phyloP scores from a whole-genome alignment of 2,329 filamentous ascomycete species.

The Diaporthe australafricana region DNA sequence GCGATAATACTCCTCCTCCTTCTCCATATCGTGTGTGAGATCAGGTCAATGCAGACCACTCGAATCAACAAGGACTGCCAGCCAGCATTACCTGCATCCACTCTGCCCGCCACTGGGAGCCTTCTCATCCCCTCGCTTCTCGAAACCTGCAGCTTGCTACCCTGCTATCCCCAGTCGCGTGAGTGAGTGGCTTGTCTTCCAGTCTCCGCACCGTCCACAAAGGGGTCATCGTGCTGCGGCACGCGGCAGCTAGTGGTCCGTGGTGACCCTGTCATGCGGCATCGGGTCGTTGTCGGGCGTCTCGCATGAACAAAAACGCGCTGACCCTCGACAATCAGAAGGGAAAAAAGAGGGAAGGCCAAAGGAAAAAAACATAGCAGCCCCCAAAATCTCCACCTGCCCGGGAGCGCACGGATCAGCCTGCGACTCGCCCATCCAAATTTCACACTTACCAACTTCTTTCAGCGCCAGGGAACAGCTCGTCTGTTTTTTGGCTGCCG shows the following conservation, averaged over 20 bases:
- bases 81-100: slow-evolving; percentile 24
- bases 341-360: slow-evolving; percentile 1
- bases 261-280: slow-evolving; percentile 30
- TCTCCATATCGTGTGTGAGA: slow-evolving; percentile 14
- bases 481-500: slow-evolving; percentile 30
- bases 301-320: slow-evolving; percentile 29
- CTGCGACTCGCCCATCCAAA: slow-evolving; percentile 16
- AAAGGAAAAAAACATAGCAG: slow-evolving; percentile 2
- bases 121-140: slow-evolving; percentile 18
- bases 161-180: slow-evolving; percentile 18
- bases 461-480: background rate
- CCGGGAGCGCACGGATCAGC: slow-evolving; percentile 24
- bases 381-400: slow-evolving; percentile 8
- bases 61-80: slow-evolving; percentile 7
- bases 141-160: slow-evolving; percentile 20
- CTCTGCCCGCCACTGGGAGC: background rate
- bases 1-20: background rate
- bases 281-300: slow-evolving; percentile 7
- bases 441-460: slow-evolving; percentile 12
- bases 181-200: slow-evolving; percentile 1
- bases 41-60: slow-evolving; percentile 10
- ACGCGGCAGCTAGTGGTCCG: slow-evolving; percentile 26
- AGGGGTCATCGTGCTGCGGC: slow-evolving; percentile 31
- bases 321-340: slow-evolving; percentile 7
- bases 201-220: background rate